Evolutionary conservation across 495 filamentous ascomycete genomes (phyloP), one percentile per base, ranked within the genome.

Genomic region (Aspergillus cavernicola): DNA sequence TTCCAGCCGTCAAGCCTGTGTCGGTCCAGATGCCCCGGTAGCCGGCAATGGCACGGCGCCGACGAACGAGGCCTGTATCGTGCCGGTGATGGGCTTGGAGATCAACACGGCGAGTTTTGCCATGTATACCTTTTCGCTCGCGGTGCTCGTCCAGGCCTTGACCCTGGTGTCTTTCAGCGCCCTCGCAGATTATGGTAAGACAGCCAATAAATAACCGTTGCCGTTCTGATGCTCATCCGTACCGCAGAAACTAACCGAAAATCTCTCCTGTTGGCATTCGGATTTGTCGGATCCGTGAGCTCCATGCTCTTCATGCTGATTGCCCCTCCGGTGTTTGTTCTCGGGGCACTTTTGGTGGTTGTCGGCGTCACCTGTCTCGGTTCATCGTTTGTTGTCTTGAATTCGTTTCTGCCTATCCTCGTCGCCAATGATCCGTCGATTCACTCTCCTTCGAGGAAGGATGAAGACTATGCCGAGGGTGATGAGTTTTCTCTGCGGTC

Each of bases 241-340:
- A 28, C 3, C 15, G 11, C 31, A 75, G 72, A 68, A 43, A 68
- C 61, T 16, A 74, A 79, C 58, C 64, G 77, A 48, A 96, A 95
- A 69, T 83, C 82, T 12, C 76, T 96, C 3, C 76, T 96, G 7
- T 71, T 96, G 11, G 68, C 68, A 1, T 95, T 95, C 61, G 91
- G 86, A 24, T 87, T 89, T 68, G 68, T 81, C n/a, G 91, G 91
- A 7, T 83, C 88, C 46, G 70, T 80, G 11, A 80, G 81, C 31
- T 90, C 87, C 35, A 96, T 96, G 90, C 74, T 86, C 3, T 96
- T 95, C 64, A 77, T 95, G 28, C 81, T 88, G 38, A 77, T 95
- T 42, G 78, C 79, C 3, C 81, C 87, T 4, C 71, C 79, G 3
- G 71, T 86, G 4, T 95, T 89, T 59, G 57, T 93, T 6, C 74